Evolutionary conservation across 139 green algal genomes (phyloP).

Genomic region (Choricystis sp.): DNA sequence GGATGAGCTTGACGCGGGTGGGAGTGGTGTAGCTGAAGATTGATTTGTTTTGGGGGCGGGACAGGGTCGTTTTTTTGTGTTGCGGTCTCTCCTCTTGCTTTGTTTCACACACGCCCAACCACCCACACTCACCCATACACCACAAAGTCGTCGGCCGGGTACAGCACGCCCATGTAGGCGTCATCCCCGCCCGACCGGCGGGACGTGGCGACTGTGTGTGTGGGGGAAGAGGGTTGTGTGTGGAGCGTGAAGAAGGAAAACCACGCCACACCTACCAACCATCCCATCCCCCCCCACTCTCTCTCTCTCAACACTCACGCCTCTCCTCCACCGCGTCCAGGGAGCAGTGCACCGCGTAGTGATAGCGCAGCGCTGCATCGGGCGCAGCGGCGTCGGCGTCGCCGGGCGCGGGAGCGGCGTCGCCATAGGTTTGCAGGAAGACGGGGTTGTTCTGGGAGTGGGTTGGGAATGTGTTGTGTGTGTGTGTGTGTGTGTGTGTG

Average conservation of each 20-base stretch:
- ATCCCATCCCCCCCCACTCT: background rate
- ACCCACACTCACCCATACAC: slow-evolving; percentile 42
- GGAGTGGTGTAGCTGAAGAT: too few relatives aligned
- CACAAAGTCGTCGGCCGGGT: slow-evolving; percentile 65
- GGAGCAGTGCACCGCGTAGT: slow-evolving; percentile 68
- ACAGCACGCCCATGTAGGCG: slow-evolving; percentile 61
- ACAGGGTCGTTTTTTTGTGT: too few relatives aligned
- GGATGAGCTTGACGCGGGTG: slow-evolving; percentile 49
- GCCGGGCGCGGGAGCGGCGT: background rate
- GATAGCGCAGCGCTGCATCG: slow-evolving; percentile 50
- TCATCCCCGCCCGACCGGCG: slow-evolving; percentile 30
- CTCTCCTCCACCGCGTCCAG: slow-evolving; percentile 67
- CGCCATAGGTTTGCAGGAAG: slow-evolving; percentile 40
- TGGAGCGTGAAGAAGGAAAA: background rate
- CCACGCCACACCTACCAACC: background rate
- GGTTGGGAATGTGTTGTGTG: background rate
- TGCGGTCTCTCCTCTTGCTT: too few relatives aligned
- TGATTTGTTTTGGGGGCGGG: too few relatives aligned
- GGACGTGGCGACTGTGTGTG: background rate
- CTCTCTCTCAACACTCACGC: slow-evolving; percentile 11
- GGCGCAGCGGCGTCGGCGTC: slow-evolving; percentile 26
- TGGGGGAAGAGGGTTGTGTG: background rate
- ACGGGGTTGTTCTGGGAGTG: slow-evolving; percentile 54
- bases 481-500: background rate
- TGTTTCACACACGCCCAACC: too few relatives aligned